Base-by-base conservation (phyloP, 306 rosid species). In the Cucurbita moschata region DNA sequence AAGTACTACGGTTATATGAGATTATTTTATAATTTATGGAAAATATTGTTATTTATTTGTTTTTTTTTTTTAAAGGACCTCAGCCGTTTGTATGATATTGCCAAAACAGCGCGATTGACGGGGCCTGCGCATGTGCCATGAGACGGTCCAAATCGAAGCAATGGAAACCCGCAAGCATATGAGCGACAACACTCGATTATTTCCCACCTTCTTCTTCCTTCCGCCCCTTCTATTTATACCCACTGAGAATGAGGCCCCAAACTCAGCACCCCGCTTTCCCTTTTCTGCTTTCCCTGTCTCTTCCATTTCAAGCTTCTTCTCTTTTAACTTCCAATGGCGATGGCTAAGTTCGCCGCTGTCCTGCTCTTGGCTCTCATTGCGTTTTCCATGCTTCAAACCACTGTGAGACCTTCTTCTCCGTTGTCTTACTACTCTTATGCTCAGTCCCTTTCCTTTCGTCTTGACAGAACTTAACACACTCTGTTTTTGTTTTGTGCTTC, bases 361-460 rank as follows among this genome's bases (percentile, higher is more conserved):
- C 30, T 89, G n/a, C 16, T 89, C 75, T 44, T 92, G 79, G 81
- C 85, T 62, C 86, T 92, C 85, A 67, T 92, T 76, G 84, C 85
- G 65, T 55, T 83, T 80, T 86, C 90, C 81, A 81, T 85, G 85
- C 86, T 92, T 81, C 96, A 92, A 78, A 78, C 87, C 19, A 3
- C 69, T 87, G 97, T 92, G 40, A 50, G 84, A 62, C 43, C 8
- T 30, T 59, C 57, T 10, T 4, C 65, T 40, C 18, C 8, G 4
- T 30, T 39, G 11, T 26, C 6, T 59, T 44, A 35, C 7, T 37
- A 2, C 68, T 62, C 7, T 14, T 5, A 8, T 58, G n/a, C 9
- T 57, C 19, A 9, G 4, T 66, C 9, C 30, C 9, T 4, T 16
- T 18, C 70, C 53, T 11, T 4, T 0, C 5, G 49, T 23, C 52